Percentiles rank a stretch among this genome's conserved stretches.
Evolutionary conservation across 2,329 filamentous ascomycete genomes (phyloP).

Genomic region (Colletotrichum orchidophilum): DNA sequence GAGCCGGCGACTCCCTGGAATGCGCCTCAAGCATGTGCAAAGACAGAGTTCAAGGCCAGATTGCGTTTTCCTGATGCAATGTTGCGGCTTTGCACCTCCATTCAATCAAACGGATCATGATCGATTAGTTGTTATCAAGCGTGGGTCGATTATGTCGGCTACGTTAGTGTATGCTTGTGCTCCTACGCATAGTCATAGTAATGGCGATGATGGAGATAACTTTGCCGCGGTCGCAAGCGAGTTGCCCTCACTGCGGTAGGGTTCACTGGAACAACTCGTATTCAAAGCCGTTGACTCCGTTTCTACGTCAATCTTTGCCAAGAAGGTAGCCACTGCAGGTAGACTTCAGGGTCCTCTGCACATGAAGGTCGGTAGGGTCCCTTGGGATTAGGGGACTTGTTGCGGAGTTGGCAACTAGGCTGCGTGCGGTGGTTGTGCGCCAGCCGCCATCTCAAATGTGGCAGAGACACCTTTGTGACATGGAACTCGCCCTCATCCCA

Average conservation of each 20-base stretch:
- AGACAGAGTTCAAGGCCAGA: not conserved
- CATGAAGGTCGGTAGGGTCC: slow-evolving; percentile 16
- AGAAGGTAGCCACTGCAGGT: not conserved
- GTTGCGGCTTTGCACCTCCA: not conserved
- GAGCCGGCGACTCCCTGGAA: not conserved
- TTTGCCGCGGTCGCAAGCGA: not conserved
- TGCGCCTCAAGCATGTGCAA: not conserved
- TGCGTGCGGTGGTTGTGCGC: slow-evolving; percentile 3
- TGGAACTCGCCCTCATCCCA: slow-evolving; percentile 1
- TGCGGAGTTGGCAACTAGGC: not conserved
- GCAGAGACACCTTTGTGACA: not conserved
- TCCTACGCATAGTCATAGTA: too few relatives aligned
- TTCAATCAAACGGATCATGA: not conserved
- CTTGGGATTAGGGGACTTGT: slow-evolving; percentile 3
- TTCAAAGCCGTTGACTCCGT: not conserved
- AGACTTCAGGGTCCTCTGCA: slow-evolving; percentile 14
- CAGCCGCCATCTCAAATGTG: slow-evolving; percentile 10
- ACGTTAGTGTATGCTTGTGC: not conserved
- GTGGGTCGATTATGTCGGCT: slow-evolving; percentile 1
- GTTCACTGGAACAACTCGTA: not conserved
- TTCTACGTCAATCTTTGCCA: slow-evolving; percentile 16
- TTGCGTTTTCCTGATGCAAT: slow-evolving; percentile 2
- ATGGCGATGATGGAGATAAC: not conserved
- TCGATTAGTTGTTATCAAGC: not conserved
- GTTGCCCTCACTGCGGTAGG: not conserved